phyloP scores from a whole-genome alignment of 352 stramenopile genomes.

The Phytophthora pisi region DNA sequence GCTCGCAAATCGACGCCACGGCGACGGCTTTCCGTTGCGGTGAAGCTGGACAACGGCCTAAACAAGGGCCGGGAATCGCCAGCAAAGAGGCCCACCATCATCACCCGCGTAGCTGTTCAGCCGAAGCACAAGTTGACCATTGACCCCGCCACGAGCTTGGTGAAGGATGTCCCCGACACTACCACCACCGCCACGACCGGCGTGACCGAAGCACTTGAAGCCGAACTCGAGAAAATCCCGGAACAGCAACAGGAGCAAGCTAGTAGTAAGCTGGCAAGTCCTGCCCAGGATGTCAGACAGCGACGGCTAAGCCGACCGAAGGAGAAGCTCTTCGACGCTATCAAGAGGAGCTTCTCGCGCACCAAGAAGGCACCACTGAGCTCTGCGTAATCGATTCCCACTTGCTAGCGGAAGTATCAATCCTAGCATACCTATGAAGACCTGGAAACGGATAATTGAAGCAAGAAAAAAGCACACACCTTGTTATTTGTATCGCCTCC shows the following conservation, averaged over 20 bases:
- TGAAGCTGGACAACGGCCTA: constrained; percentile 56
- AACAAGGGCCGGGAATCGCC: constrained; percentile 26
- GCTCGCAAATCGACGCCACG: constrained; percentile 50
- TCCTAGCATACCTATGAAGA: neutral
- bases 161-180: neutral
- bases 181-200: neutral
- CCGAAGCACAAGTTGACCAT: constrained; percentile 25
- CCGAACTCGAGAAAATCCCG: neutral
- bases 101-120: constrained; percentile 24
- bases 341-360: constrained; percentile 54
- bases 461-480: constrained; percentile 12
- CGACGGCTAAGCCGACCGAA: constrained; percentile 62
- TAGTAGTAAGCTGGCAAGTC: constrained; percentile 6
- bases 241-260: constrained; percentile 16
- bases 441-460: neutral
- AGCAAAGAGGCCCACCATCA: constrained; percentile 15
- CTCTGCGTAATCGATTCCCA: constrained; percentile 11
- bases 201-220: neutral
- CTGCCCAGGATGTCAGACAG: constrained; percentile 12
- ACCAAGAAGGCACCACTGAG: constrained; percentile 28
- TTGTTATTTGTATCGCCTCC: constrained; percentile 27
- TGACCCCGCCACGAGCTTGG: neutral
- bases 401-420: neutral
- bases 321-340: constrained; percentile 69
- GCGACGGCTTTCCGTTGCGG: constrained; percentile 52